These are phyloP conservation scores for Arabidopsis suecica DNA, from an alignment of 345 rosid genomes.

Conservation along the genomic window DNA sequence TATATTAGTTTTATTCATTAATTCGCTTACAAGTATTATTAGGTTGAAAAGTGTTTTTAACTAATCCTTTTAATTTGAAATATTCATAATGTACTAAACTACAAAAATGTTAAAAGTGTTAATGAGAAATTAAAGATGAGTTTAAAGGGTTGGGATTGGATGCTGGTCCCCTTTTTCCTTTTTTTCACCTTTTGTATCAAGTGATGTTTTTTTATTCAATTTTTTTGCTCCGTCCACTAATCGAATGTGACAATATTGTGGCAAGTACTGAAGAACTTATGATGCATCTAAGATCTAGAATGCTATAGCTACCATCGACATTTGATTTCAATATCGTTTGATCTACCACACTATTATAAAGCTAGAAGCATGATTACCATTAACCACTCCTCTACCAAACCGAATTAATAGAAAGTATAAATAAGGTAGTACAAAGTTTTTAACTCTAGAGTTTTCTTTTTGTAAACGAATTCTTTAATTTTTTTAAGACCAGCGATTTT, in stretches of 20 bases:
- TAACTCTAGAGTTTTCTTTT: not conserved
- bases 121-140: conserved; percentile 38
- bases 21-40: conserved; percentile 30
- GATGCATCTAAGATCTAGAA: conserved; percentile 5
- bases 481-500: not conserved
- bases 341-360: conserved; percentile 25
- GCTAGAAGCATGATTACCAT: conserved; percentile 24
- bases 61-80: conserved; percentile 20
- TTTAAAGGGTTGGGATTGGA: conserved; percentile 45
- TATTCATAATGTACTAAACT: conserved; percentile 28
- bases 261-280: conserved; percentile 15
- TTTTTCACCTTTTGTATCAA: conserved; percentile 31
- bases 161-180: conserved; percentile 42
- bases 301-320: conserved; percentile 6
- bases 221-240: conserved; percentile 41
- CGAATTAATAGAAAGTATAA: not conserved
- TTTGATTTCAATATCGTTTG: conserved; percentile 25
- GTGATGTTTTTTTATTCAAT: conserved; percentile 4
- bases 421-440: not conserved
- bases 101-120: conserved; percentile 33
- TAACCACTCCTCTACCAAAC: conserved; percentile 22
- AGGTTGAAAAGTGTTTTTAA: conserved; percentile 31
- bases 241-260: conserved; percentile 29
- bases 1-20: conserved; percentile 11
- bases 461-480: no score